A percentile compares a stretch with the other conserved stretches of the same genome.
Conservation (phyloP, 768 basidiomycete species). For the Brasilioporus rufonigricans region DNA sequence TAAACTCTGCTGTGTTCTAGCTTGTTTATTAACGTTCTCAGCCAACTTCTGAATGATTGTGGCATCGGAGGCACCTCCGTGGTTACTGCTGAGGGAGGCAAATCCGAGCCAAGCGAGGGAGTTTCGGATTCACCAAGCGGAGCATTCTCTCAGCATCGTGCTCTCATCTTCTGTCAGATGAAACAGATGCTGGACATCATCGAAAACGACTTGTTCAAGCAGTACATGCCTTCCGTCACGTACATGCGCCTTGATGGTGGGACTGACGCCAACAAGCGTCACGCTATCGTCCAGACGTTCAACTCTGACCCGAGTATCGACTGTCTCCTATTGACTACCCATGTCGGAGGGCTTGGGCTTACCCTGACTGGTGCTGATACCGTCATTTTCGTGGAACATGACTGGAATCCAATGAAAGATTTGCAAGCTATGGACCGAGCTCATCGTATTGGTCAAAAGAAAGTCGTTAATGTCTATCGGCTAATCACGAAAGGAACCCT, state of each 20-base stretch:
- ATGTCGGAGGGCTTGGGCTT: conserved; percentile 93
- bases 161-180: conserved; percentile 98
- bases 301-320: conserved; percentile 98
- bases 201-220: conserved; percentile 88
- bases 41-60: conserved; percentile 92
- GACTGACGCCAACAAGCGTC: conserved; percentile 91
- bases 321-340: conserved; percentile 91
- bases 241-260: conserved; percentile 98
- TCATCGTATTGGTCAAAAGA: conserved; percentile 97
- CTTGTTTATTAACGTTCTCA: conserved; percentile 31
- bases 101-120: conserved; percentile 66
- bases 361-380: conserved; percentile 98
- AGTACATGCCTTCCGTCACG: conserved; percentile 91
- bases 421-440: conserved; percentile 99
- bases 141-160: conserved; percentile 91
- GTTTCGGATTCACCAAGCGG: conserved; percentile 45
- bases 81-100: conserved; percentile 50
- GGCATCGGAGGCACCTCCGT: conserved; percentile 70
- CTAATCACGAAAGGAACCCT: conserved; percentile 95
- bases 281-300: conserved; percentile 97
- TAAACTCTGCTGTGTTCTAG: background rate
- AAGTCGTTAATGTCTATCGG: conserved; percentile 98
- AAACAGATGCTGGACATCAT: conserved; percentile 99
- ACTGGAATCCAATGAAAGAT: conserved; percentile 99
- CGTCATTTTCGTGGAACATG: conserved; percentile 98